Base-by-base conservation (phyloP, 305 asterid genomes). In the Galium porrigens region DNA sequence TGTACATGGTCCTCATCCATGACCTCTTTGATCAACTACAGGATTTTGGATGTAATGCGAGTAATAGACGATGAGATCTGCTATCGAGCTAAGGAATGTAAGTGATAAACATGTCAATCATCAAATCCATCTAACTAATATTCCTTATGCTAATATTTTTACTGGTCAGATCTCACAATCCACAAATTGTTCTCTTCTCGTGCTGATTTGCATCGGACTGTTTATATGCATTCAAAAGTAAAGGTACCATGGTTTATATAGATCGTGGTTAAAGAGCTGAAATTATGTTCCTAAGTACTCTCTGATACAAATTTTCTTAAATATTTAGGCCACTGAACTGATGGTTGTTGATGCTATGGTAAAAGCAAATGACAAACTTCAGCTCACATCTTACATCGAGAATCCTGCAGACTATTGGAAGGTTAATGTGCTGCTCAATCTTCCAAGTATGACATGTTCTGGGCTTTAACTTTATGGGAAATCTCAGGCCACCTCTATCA, bases 151-250 rank as follows among this genome's bases (percentile, higher is more conserved):
- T 74, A 66, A 60, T 30, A 68, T 66, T 61, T 54, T 60, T 61
- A 65, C 49, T 76, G 44, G 39, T 65, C 86, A 90, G 96, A 88
- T 88, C 97, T 88, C 62, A 88, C 96, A 49, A 69, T 90, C 74
- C 85, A 84, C 86, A 90, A 90, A 84, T 71, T 90, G 76, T 87
- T 88, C 79, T 84, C 84, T 57, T 61, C 97, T 69, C 95, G 97
- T 63, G 97, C 97, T 42, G 91, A 90, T 82, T 72, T 88, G 94
- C 89, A 90, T 70, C 90, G 95, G 48, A 90, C 94, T 15, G 96
- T 84, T 66, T 90, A 84, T 69, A 75, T 30, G 80, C 97, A 90
- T 83, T 85, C 97, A 25, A 88, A 90, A 90, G 95, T 88, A 59
- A 88, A 90, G 97, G 97, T 90, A 65, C 67, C 69, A 70, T 34